A percentile compares a stretch with the other conserved stretches of the same genome.
These are phyloP conservation scores for Nicotiana sylvestris DNA, from an alignment of 257 asterid species.

Conservation along the genomic window DNA sequence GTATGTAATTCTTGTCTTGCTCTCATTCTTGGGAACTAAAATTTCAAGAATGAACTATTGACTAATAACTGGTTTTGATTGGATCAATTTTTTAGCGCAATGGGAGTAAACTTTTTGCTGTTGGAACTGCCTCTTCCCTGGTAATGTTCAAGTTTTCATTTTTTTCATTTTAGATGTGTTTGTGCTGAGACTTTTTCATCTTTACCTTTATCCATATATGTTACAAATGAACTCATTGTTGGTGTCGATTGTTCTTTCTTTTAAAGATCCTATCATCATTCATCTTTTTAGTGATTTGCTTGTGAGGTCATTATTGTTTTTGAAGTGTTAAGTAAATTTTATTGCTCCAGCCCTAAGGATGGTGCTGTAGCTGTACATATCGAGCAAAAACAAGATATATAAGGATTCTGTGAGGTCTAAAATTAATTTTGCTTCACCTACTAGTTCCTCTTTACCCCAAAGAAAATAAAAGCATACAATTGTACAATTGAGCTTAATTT, in stretches of 20 bases:
- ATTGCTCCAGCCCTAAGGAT: not conserved
- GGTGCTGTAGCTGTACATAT: not conserved
- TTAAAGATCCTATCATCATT: not conserved
- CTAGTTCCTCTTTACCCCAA: not conserved
- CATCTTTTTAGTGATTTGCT: not conserved
- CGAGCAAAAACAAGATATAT: not conserved
- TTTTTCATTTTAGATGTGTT: not conserved
- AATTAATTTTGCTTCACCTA: not conserved
- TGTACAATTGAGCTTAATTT: not conserved
- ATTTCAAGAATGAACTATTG: not conserved
- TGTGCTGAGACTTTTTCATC: not conserved
- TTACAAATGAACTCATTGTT: not conserved
- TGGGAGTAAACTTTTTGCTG: slow-evolving; percentile 88
- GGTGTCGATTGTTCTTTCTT: not conserved
- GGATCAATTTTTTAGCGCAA: slow-evolving; percentile 54
- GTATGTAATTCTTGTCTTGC: slow-evolving; percentile 30
- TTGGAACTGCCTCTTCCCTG: slow-evolving; percentile 93
- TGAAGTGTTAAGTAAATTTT: not conserved
- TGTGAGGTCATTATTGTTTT: not conserved
- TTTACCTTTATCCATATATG: not conserved
- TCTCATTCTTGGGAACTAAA: not conserved
- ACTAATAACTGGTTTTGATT: not conserved
- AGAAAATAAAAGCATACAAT: not conserved
- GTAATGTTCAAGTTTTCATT: slow-evolving; percentile 30
- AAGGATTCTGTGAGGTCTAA: not conserved